These are phyloP conservation scores for Trichoderma parareesei DNA, from an alignment of 495 filamentous ascomycete genomes.

Conservation along the genomic window DNA sequence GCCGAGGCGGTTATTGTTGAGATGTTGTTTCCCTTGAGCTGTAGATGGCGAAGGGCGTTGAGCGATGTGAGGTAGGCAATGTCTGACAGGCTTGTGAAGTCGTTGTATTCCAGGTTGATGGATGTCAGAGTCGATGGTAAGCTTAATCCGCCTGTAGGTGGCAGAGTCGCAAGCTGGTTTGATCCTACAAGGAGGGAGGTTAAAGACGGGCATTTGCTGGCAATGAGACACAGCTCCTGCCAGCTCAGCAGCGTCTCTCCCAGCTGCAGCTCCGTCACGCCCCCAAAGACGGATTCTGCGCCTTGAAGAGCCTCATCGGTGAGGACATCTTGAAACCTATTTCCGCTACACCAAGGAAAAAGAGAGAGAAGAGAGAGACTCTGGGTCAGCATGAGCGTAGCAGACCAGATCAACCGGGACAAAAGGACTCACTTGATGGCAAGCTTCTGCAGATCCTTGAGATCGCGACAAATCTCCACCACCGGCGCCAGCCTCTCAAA, in stretches of 20 bases:
- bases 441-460: constrained; percentile 55
- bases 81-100: constrained; percentile 51
- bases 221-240: constrained; percentile 52
- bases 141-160: constrained; percentile 38
- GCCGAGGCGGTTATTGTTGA: constrained; percentile 17
- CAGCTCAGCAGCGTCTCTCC: constrained; percentile 65
- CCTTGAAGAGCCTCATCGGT: constrained; percentile 28
- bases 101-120: constrained; percentile 69
- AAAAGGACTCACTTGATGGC: constrained; percentile 55
- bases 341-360: constrained; percentile 47
- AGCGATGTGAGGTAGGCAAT: constrained; percentile 50
- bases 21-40: constrained; percentile 51
- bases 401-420: background rate
- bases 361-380: background rate
- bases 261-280: constrained; percentile 61
- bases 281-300: constrained; percentile 35
- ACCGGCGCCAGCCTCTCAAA: constrained; percentile 59
- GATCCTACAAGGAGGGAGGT: constrained; percentile 43
- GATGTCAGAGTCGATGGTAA: constrained; percentile 39
- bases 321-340: constrained; percentile 53
- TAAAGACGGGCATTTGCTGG: constrained; percentile 51
- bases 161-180: constrained; percentile 38
- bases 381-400: background rate
- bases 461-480: constrained; percentile 56
- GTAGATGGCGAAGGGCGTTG: constrained; percentile 51